These are phyloP conservation scores for Populus trichocarpa DNA, from an alignment of 441 rosid species.

Conservation along the genomic window DNA sequence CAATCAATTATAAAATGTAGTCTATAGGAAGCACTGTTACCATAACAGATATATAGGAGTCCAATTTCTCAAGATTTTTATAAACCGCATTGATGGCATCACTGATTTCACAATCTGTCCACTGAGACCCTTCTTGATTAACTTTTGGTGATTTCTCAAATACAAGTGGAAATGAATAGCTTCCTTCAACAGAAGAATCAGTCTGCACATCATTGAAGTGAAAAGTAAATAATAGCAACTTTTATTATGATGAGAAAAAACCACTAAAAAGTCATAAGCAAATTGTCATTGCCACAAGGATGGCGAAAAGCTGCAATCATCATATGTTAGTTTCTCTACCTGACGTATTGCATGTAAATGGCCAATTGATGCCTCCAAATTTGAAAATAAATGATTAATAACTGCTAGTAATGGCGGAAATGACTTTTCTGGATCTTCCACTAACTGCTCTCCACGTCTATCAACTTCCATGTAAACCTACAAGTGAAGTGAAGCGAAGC, in stretches of 20 bases:
- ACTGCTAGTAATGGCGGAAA: constrained; percentile 48
- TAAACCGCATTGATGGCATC: constrained; percentile 65
- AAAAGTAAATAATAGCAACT: constrained; percentile 10
- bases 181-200: constrained; percentile 60
- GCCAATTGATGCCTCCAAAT: constrained; percentile 66
- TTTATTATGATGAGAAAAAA: neutral
- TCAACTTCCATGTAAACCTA: constrained; percentile 81
- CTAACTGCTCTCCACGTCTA: constrained; percentile 60
- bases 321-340: constrained; percentile 34
- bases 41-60: constrained; percentile 54
- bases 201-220: constrained; percentile 39
- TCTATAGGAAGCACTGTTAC: constrained; percentile 32
- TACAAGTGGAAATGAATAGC: constrained; percentile 52
- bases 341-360: constrained; percentile 56
- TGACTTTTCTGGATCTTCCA: constrained; percentile 64
- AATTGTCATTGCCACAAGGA: constrained; percentile 2
- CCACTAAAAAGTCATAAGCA: neutral
- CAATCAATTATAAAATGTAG: neutral
- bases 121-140: constrained; percentile 63
- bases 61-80: constrained; percentile 65
- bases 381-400: constrained; percentile 49
- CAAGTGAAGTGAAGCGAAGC: constrained; percentile 3
- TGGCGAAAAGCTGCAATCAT: neutral
- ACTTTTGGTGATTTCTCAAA: constrained; percentile 66
- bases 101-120: constrained; percentile 69